Evolutionary conservation across 352 stramenopile genomes (phyloP).

Genomic region (Pythium sukuiense): DNA sequence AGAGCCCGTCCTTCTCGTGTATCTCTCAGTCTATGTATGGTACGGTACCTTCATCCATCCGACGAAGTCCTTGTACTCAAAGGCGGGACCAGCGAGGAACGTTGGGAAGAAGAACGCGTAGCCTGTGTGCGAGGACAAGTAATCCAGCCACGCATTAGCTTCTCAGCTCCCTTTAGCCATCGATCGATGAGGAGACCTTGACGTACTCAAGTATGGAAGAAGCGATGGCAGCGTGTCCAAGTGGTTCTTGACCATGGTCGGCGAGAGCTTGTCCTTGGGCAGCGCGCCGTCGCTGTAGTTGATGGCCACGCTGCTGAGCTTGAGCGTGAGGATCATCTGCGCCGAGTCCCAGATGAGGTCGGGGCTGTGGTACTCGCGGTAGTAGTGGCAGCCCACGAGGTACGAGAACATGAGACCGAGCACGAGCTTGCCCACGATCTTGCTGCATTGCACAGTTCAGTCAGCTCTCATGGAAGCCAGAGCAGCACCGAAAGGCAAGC

Average conservation of each 20-base stretch:
- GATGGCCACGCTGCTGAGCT: conserved; percentile 74
- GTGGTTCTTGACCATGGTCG: conserved; percentile 74
- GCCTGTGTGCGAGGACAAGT: conserved; percentile 29
- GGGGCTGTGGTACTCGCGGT: conserved; percentile 77
- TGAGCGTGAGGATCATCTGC: conserved; percentile 88
- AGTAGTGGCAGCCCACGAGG: conserved; percentile 79
- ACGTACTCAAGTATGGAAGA: conserved; percentile 71
- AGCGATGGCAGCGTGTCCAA: conserved; percentile 56
- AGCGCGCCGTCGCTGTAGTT: conserved; percentile 82
- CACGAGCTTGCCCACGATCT: conserved; percentile 66
- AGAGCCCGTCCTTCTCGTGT: no score
- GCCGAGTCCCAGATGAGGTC: conserved; percentile 83
- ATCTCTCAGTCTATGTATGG: no score
- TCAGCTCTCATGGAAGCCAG: neutral
- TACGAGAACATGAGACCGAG: conserved; percentile 62
- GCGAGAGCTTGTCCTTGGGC: conserved; percentile 73
- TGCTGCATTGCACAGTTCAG: conserved; percentile 28
- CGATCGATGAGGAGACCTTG: neutral
- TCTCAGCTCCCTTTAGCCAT: neutral
- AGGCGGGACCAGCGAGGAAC: conserved; percentile 76
- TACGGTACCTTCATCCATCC: conserved; percentile 66
- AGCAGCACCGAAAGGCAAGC: no score
- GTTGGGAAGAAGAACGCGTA: conserved; percentile 90
- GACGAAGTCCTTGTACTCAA: conserved; percentile 87
- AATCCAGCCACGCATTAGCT: neutral